phyloP scores from a whole-genome alignment of 2,329 filamentous ascomycete species.

The Rhinocladiella mackenziei region DNA sequence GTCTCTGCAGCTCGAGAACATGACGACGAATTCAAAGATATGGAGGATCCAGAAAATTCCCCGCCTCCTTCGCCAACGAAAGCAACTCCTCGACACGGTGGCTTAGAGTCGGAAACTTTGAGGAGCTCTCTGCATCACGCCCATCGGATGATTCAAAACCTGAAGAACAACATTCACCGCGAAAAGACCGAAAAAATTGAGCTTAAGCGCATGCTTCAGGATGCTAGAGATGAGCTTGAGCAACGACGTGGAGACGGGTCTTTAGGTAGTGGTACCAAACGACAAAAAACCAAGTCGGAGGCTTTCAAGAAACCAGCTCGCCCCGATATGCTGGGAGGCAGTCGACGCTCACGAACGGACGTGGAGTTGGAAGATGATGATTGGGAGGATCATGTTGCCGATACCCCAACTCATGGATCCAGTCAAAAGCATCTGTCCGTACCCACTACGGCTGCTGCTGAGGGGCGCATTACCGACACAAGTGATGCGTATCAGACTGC shows the following conservation, averaged over 20 bases:
- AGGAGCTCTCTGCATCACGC: conserved; percentile 92
- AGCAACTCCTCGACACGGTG: conserved; percentile 78
- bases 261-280: conserved; percentile 49
- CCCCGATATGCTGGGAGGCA: conserved; percentile 69
- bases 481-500: conserved; percentile 75
- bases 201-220: conserved; percentile 89
- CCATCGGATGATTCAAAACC: conserved; percentile 91
- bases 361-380: conserved; percentile 74
- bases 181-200: conserved; percentile 99
- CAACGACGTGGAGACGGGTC: conserved; percentile 52
- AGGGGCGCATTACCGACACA: conserved; percentile 44
- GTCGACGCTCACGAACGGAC: conserved; percentile 71
- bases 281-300: conserved; percentile 59
- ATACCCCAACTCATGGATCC: conserved; percentile 35
- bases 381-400: conserved; percentile 78
- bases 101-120: conserved; percentile 91
- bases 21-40: conserved; percentile 58
- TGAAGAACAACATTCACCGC: conserved; percentile 90
- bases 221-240: conserved; percentile 87
- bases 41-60: conserved; percentile 79
- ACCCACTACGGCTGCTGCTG: conserved; percentile 26
- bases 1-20: conserved; percentile 51
- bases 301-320: conserved; percentile 74
- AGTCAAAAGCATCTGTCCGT: conserved; percentile 29
- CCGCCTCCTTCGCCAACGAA: conserved; percentile 88